A percentile compares a stretch with the other conserved stretches of the same genome.
Evolutionary conservation across 768 basidiomycete species (phyloP).

Genomic region (Strobilomyces confusus): DNA sequence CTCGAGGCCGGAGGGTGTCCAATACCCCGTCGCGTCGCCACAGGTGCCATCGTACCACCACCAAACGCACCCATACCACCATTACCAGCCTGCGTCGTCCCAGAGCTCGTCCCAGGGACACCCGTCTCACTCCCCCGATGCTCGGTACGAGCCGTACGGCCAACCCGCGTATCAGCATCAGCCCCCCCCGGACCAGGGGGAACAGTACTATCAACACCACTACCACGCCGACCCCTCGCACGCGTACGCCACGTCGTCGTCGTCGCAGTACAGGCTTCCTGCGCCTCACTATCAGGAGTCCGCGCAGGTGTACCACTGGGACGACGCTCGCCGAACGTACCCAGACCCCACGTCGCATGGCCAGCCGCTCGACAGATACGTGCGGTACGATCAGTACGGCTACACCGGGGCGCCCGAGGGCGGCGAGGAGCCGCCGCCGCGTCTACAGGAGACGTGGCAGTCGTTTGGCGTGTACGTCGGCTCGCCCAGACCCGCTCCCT

Average conservation of each 20-base stretch:
- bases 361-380: not conserved
- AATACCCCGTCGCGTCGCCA: conserved; percentile 3
- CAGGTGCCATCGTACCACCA: too few species aligned
- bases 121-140: conserved; percentile 8
- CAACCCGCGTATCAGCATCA: conserved; percentile 9
- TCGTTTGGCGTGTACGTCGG: conserved; percentile 59
- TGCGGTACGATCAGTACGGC: conserved; percentile 4
- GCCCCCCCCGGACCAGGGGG: conserved; percentile 12
- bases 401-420: not conserved
- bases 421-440: conserved; percentile 10
- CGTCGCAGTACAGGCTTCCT: conserved; percentile 1
- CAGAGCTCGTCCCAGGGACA: conserved; percentile 19
- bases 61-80: conserved; percentile 7
- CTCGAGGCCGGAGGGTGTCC: not conserved
- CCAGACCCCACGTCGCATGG: not conserved
- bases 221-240: conserved; percentile 11
- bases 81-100: conserved; percentile 16
- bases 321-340: conserved; percentile 1
- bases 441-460: conserved; percentile 59
- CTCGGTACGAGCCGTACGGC: conserved; percentile 16
- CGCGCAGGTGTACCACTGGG: conserved; percentile 15
- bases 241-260: conserved; percentile 6
- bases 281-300: conserved; percentile 8
- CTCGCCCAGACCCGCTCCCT: conserved; percentile 4
- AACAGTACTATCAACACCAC: conserved; percentile 20